Evolutionary conservation across 371 early-diverging fungal species (phyloP).

Genomic region (Phascolomyces articulosus): DNA sequence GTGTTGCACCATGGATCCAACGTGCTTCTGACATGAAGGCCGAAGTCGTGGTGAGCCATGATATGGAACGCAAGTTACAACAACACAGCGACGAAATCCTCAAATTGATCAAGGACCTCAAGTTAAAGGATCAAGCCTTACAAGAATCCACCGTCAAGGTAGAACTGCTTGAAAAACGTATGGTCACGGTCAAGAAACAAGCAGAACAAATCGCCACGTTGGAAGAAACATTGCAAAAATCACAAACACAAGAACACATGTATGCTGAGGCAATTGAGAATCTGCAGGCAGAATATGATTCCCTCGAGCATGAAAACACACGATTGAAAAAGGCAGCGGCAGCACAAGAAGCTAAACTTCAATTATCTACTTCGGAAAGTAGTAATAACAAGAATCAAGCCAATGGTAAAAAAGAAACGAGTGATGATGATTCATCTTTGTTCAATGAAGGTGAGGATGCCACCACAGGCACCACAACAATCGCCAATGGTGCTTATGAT

Average conservation of each 20-base stretch:
- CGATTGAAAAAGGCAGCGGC: slow-evolving; percentile 59
- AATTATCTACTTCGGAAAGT: slow-evolving; percentile 33
- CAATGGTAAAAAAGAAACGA: background rate
- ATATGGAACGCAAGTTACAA: slow-evolving; percentile 76
- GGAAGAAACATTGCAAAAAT: slow-evolving; percentile 62
- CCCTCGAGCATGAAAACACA: slow-evolving; percentile 65
- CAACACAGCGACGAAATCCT: slow-evolving; percentile 78
- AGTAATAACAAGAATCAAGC: background rate
- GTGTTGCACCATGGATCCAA: slow-evolving; percentile 78
- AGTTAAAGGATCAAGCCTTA: slow-evolving; percentile 76
- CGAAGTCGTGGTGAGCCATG: slow-evolving; percentile 76
- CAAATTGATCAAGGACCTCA: slow-evolving; percentile 73
- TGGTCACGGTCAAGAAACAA: slow-evolving; percentile 69
- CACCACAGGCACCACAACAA: background rate
- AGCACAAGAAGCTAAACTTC: slow-evolving; percentile 43
- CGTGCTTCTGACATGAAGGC: slow-evolving; percentile 81
- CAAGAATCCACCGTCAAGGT: slow-evolving; percentile 80
- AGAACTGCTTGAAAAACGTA: slow-evolving; percentile 77
- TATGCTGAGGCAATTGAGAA: slow-evolving; percentile 78
- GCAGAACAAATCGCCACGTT: slow-evolving; percentile 64
- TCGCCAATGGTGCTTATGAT: background rate
- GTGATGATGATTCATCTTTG: background rate
- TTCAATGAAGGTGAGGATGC: background rate
- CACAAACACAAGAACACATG: slow-evolving; percentile 64
- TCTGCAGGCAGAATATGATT: slow-evolving; percentile 74